These are phyloP conservation scores for Fistulinella prunicolor DNA, from an alignment of 768 basidiomycete species.

Conservation along the genomic window DNA sequence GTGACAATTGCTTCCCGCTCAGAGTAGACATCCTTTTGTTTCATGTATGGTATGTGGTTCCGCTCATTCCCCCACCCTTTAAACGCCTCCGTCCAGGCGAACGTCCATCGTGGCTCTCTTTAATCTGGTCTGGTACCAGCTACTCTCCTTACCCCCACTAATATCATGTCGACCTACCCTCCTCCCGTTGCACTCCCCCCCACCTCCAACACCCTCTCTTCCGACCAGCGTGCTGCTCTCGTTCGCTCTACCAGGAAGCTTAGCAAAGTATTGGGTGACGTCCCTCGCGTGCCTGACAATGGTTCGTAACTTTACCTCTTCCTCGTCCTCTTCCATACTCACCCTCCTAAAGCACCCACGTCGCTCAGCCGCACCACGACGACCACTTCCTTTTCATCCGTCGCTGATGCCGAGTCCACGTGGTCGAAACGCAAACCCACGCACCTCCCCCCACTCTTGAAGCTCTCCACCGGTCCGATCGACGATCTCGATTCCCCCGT, in stretches of 20 bases:
- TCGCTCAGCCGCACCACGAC: constrained; percentile 2
- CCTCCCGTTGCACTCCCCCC: constrained; percentile 28
- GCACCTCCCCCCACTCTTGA: constrained; percentile 27
- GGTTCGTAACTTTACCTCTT: not conserved
- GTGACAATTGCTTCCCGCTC: not conserved
- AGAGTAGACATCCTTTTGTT: constrained; percentile 21
- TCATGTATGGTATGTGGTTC: constrained; percentile 10
- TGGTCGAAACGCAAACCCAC: constrained; percentile 29
- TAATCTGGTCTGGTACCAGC: constrained; percentile 33
- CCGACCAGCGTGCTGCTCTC: constrained; percentile 52
- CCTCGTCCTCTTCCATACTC: not conserved
- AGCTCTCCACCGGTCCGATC: constrained; percentile 4
- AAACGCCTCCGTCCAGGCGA: not conserved
- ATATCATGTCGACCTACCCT: constrained; percentile 1
- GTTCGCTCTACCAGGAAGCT: constrained; percentile 59
- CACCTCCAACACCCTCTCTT: constrained; percentile 53
- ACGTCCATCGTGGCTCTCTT: not conserved
- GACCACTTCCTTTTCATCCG: not conserved
- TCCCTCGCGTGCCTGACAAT: constrained; percentile 54
- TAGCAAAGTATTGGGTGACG: constrained; percentile 53
- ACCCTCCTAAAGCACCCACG: not conserved
- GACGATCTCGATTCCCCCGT: constrained; percentile 4
- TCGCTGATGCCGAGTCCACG: constrained; percentile 7
- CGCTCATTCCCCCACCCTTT: constrained; percentile 10
- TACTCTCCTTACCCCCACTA: not conserved